Evolutionary conservation across 1,284 basidiomycete genomes (phyloP).

Genomic region (Blastosporella zonata): DNA sequence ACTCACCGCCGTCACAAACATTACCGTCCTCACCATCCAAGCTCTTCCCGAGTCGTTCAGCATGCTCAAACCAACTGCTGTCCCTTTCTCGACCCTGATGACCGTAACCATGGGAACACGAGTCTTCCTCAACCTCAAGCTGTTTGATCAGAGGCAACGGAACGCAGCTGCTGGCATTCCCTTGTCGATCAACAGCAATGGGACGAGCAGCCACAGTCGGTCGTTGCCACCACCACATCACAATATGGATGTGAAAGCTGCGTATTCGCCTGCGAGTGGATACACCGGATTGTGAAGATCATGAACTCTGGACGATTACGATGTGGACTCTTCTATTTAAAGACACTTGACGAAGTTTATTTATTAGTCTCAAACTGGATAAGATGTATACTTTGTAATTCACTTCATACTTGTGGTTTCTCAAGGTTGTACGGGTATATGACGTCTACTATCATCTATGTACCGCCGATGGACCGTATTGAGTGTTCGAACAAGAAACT

Average conservation of each 20-base stretch:
- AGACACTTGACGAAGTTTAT: not conserved
- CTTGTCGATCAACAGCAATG: slow-evolving; percentile 13
- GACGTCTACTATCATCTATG: too few relatives aligned
- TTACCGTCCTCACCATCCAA: slow-evolving; percentile 28
- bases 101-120: slow-evolving; percentile 32
- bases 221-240: not conserved
- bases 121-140: slow-evolving; percentile 29
- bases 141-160: slow-evolving; percentile 18
- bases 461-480: too few relatives aligned
- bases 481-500: too few relatives aligned
- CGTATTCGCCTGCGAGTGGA: not conserved
- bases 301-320: not conserved
- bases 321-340: not conserved
- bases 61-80: slow-evolving; percentile 28
- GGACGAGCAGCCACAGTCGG: slow-evolving; percentile 4
- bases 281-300: not conserved
- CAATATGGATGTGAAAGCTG: not conserved
- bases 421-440: too few relatives aligned
- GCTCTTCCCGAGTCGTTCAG: slow-evolving; percentile 22
- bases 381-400: not conserved
- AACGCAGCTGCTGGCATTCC: slow-evolving; percentile 9
- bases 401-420: too few relatives aligned
- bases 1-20: slow-evolving; percentile 26
- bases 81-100: slow-evolving; percentile 30
- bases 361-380: not conserved